phyloP scores from a whole-genome alignment of 805 yeast species.

The Starmerella sp. region DNA sequence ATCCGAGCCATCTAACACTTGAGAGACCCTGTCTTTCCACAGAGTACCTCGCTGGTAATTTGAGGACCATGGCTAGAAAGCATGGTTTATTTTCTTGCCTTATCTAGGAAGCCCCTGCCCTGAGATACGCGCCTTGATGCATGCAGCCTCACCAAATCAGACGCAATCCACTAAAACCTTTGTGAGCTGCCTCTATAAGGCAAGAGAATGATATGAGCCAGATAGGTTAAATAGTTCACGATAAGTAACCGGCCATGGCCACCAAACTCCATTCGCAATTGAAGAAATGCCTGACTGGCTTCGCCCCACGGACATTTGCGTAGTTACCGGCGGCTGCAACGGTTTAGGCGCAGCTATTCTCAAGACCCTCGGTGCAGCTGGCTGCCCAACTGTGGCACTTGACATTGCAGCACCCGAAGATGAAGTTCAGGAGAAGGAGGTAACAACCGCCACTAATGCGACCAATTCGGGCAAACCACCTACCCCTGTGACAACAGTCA shows the following conservation, averaged over 20 bases:
- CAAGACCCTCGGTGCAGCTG: slow-evolving; percentile 33
- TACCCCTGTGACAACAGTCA: no score
- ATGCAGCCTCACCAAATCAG: neutral
- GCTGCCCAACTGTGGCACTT: slow-evolving; percentile 49
- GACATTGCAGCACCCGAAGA: slow-evolving; percentile 35
- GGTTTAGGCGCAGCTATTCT: slow-evolving; percentile 70
- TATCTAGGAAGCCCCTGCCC: neutral
- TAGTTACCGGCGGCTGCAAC: slow-evolving; percentile 73
- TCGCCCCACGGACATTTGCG: slow-evolving; percentile 40
- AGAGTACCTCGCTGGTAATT: no score
- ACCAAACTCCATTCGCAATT: neutral
- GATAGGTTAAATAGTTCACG: neutral
- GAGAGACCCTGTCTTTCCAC: no score
- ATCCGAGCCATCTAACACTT: no score
- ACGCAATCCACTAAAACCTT: no score
- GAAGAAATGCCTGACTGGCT: slow-evolving; percentile 15
- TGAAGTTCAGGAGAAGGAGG: neutral
- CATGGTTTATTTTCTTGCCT: neutral
- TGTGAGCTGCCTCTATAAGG: neutral
- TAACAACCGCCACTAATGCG: neutral
- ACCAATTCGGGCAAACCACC: neutral
- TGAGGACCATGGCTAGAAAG: no score
- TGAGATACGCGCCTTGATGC: neutral
- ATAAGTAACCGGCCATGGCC: no score
- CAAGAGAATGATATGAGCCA: neutral